These are phyloP conservation scores for Xylaria cubensis DNA, from an alignment of 495 filamentous ascomycete species.

Conservation along the genomic window DNA sequence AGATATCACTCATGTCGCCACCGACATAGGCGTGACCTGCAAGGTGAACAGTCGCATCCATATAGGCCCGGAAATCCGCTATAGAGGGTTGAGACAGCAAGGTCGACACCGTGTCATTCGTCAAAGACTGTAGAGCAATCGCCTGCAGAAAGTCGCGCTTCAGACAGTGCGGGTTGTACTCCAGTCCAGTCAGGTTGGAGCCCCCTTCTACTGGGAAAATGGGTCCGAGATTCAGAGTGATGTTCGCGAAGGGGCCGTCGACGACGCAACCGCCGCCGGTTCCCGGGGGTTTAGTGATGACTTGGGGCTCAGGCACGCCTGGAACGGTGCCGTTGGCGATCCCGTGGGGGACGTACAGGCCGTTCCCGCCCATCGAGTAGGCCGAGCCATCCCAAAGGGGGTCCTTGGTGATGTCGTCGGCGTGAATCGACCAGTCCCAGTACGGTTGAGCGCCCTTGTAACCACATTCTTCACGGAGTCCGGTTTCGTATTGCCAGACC, in stretches of 20 bases:
- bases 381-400: not conserved
- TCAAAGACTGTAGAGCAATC: not conserved
- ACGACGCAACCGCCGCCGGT: not conserved
- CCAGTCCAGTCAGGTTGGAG: not conserved
- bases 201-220: not conserved
- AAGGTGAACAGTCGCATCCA: not conserved
- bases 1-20: not conserved
- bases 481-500: constrained; percentile 39
- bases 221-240: not conserved
- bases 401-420: constrained; percentile 10
- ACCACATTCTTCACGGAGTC: constrained; percentile 43
- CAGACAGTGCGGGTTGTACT: not conserved
- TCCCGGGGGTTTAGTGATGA: not conserved
- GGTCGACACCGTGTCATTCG: constrained; percentile 23
- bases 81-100: not conserved
- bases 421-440: constrained; percentile 41
- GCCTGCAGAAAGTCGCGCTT: not conserved
- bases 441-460: constrained; percentile 44
- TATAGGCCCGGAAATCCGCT: not conserved
- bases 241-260: not conserved
- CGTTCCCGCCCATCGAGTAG: not conserved
- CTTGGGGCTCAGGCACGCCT: not conserved
- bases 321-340: not conserved
- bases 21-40: not conserved
- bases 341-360: not conserved